Evolutionary conservation across 83 land plant species (phyloP).

Genomic region (Larix sibirica): DNA sequence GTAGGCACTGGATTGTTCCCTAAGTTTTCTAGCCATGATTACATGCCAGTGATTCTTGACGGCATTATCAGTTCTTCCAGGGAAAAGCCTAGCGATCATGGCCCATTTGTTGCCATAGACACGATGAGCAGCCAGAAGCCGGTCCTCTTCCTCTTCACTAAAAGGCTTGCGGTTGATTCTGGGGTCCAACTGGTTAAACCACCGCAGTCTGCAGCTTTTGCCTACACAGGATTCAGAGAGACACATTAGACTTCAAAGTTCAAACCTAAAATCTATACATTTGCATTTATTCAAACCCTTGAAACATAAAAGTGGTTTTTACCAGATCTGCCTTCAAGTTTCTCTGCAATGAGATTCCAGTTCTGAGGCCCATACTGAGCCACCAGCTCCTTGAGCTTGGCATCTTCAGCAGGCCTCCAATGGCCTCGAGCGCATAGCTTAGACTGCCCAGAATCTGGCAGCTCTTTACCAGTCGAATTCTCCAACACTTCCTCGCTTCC

Average conservation of each 20-base stretch:
- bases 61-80: slow-evolving; percentile 63
- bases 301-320: background rate
- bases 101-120: slow-evolving; percentile 86
- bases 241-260: no score
- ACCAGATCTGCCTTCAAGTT: slow-evolving; percentile 75
- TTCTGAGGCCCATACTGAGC: slow-evolving; percentile 71
- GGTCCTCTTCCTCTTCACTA: slow-evolving; percentile 65
- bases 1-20: slow-evolving; percentile 41
- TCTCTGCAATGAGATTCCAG: slow-evolving; percentile 77
- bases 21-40: slow-evolving; percentile 50
- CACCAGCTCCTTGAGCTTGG: slow-evolving; percentile 57
- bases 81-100: slow-evolving; percentile 63
- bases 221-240: slow-evolving; percentile 20
- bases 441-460: slow-evolving; percentile 14
- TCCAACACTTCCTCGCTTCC: slow-evolving; percentile 8
- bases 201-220: slow-evolving; percentile 64
- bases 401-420: slow-evolving; percentile 72
- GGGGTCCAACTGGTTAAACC: slow-evolving; percentile 80
- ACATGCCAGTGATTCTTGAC: slow-evolving; percentile 73
- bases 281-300: no score
- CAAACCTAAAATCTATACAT: no score
- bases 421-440: slow-evolving; percentile 73
- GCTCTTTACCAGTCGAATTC: background rate
- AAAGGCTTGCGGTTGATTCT: slow-evolving; percentile 67
- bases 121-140: slow-evolving; percentile 56